phyloP scores from a whole-genome alignment of 164 flowering plant genomes.

The Vitis labrusca region DNA sequence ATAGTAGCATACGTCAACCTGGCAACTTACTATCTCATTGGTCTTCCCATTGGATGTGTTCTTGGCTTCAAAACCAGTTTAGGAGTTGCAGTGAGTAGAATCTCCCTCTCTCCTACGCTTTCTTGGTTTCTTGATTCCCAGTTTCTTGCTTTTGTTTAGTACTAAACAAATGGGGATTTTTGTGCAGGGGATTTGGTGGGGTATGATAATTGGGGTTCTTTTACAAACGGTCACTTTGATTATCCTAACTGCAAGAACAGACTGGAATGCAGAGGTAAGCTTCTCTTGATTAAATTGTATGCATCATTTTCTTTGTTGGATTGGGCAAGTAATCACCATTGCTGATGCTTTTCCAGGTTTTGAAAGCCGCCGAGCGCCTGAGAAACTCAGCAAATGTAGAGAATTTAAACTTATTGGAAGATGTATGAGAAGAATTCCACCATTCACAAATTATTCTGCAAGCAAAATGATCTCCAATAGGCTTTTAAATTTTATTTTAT shows the following conservation, averaged over 20 bases:
- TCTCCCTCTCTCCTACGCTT: conserved; percentile 1
- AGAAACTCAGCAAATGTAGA: conserved; percentile 39
- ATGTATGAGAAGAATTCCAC: too few species aligned
- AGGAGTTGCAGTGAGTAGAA: conserved; percentile 53
- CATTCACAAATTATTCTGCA: too few species aligned
- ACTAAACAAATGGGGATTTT: neutral
- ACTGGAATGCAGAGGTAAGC: conserved; percentile 64
- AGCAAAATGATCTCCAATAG: too few species aligned
- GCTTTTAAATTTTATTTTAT: too few species aligned
- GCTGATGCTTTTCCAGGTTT: conserved; percentile 35
- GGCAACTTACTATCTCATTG: conserved; percentile 62
- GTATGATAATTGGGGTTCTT: conserved; percentile 64
- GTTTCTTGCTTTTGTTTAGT: too few species aligned
- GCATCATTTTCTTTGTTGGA: neutral
- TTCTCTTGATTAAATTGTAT: neutral
- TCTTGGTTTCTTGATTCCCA: too few species aligned
- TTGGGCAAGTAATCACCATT: neutral
- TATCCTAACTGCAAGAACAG: conserved; percentile 59
- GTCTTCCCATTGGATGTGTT: conserved; percentile 74
- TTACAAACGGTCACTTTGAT: conserved; percentile 58
- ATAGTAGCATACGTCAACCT: conserved; percentile 78
- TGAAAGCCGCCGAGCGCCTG: conserved; percentile 46
- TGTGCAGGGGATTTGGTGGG: conserved; percentile 81
- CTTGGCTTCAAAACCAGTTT: conserved; percentile 74
- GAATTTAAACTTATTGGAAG: neutral